phyloP scores from a whole-genome alignment of 2,329 filamentous ascomycete species.

The Arthrobotrys conoides region DNA sequence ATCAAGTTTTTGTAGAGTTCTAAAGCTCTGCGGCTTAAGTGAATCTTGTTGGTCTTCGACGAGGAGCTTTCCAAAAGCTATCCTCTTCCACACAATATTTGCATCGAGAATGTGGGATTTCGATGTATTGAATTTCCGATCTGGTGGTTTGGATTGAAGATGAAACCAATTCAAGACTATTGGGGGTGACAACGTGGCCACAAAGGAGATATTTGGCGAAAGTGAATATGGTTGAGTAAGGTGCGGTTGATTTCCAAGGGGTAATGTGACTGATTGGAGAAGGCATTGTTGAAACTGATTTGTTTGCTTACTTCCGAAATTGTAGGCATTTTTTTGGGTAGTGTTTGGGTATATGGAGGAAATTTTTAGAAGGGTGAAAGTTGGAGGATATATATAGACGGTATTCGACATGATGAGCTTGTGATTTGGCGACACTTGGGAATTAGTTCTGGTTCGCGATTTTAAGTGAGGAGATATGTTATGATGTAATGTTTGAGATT shows the following conservation, averaged over 20 bases:
- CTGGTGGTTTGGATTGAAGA: not conserved
- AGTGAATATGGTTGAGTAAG: slow-evolving; percentile 21
- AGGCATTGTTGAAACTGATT: not conserved
- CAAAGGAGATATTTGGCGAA: slow-evolving; percentile 37
- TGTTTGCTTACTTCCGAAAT: not conserved
- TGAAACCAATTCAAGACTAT: not conserved
- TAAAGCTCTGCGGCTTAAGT: slow-evolving; percentile 1
- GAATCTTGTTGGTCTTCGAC: not conserved
- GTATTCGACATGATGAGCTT: slow-evolving; percentile 11
- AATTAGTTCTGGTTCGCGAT: not conserved
- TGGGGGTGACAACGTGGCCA: slow-evolving; percentile 40
- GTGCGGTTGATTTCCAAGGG: not conserved
- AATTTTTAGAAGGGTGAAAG: not conserved
- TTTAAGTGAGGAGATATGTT: not conserved
- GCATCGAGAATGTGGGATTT: slow-evolving; percentile 25
- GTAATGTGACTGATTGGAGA: not conserved
- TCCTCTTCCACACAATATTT: slow-evolving; percentile 43
- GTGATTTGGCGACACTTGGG: not conserved
- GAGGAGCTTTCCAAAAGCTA: slow-evolving; percentile 45
- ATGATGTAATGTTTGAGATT: not conserved
- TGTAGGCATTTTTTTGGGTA: not conserved
- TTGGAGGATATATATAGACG: slow-evolving; percentile 10
- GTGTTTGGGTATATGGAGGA: slow-evolving; percentile 2
- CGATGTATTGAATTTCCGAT: slow-evolving; percentile 22
- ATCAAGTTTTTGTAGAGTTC: slow-evolving; percentile 12